A percentile compares a stretch with the other conserved stretches of the same genome.
These are phyloP conservation scores for Blakeslea trispora DNA, from an alignment of 371 early-diverging fungal genomes.

Conservation along the genomic window DNA sequence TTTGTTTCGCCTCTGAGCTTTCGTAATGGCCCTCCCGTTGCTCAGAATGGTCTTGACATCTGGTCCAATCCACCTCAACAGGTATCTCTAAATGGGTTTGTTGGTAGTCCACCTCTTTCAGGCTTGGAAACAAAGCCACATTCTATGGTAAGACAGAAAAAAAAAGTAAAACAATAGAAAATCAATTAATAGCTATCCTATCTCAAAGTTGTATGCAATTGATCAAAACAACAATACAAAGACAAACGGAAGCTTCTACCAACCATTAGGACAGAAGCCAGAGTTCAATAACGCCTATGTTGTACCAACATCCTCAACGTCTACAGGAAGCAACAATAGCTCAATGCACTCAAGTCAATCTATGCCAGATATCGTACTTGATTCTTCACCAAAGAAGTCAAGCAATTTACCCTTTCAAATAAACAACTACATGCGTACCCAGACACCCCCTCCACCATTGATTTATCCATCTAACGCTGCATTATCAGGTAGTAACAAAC, in stretches of 20 bases:
- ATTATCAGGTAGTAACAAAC: slow-evolving; percentile 2
- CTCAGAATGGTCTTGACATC: slow-evolving; percentile 22
- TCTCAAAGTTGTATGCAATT: slow-evolving; percentile 5
- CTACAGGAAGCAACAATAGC: background rate
- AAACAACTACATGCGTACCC: slow-evolving; percentile 22
- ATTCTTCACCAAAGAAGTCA: slow-evolving; percentile 22
- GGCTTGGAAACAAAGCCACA: slow-evolving; percentile 24
- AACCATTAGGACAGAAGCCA: slow-evolving; percentile 14
- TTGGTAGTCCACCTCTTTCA: slow-evolving; percentile 25
- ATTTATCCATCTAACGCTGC: slow-evolving; percentile 26
- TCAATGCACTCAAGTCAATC: slow-evolving; percentile 18
- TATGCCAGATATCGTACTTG: slow-evolving; percentile 20
- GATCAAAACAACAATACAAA: slow-evolving; percentile 28
- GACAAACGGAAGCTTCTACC: slow-evolving; percentile 8
- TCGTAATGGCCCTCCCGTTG: slow-evolving; percentile 18
- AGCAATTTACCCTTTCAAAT: slow-evolving; percentile 24
- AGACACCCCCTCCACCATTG: slow-evolving; percentile 24
- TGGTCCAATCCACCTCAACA: slow-evolving; percentile 26
- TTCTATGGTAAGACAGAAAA: slow-evolving; percentile 22
- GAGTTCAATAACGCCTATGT: slow-evolving; percentile 16
- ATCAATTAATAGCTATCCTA: too few species aligned
- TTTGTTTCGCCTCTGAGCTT: slow-evolving; percentile 24
- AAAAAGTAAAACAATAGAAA: too few species aligned
- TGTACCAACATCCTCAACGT: slow-evolving; percentile 24
- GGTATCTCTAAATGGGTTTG: slow-evolving; percentile 23